Percentiles rank a stretch among this genome's conserved stretches.
Evolutionary conservation across 148 eudicot species (phyloP).

Genomic region (Spergularia marina): DNA sequence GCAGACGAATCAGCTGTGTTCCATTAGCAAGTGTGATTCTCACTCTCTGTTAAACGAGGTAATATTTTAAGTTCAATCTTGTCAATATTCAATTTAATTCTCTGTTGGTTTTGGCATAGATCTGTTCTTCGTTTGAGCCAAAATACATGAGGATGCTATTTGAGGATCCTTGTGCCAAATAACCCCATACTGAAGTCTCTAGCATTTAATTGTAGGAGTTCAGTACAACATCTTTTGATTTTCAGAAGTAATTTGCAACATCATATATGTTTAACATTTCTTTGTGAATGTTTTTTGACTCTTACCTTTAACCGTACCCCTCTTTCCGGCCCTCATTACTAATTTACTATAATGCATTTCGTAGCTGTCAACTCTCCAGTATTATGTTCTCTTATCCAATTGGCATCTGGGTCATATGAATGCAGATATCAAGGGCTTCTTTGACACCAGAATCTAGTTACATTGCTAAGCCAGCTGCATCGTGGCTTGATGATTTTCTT

Average conservation of each 20-base stretch:
- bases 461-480: conserved; percentile 78
- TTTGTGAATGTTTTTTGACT: not conserved
- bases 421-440: conserved; percentile 76
- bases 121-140: not conserved
- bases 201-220: not conserved
- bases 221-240: too few relatives aligned
- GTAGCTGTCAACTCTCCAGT: not conserved
- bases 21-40: conserved; percentile 71
- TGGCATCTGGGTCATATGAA: not conserved
- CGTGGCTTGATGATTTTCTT: conserved; percentile 84
- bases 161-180: not conserved
- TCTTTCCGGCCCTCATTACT: conserved; percentile 1
- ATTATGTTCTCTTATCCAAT: not conserved
- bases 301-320: not conserved
- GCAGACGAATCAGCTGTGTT: conserved; percentile 70
- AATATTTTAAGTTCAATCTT: conserved; percentile 11
- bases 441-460: conserved; percentile 50
- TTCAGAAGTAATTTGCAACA: too few relatives aligned
- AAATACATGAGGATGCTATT: not conserved
- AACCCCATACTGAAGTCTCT: not conserved
- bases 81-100: not conserved
- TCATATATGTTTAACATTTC: not conserved
- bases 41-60: conserved; percentile 76
- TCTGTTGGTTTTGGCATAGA: too few relatives aligned
- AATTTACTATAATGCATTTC: not conserved